Conservation (phyloP, 1,284 basidiomycete species). For the Trichosporon sp. region DNA sequence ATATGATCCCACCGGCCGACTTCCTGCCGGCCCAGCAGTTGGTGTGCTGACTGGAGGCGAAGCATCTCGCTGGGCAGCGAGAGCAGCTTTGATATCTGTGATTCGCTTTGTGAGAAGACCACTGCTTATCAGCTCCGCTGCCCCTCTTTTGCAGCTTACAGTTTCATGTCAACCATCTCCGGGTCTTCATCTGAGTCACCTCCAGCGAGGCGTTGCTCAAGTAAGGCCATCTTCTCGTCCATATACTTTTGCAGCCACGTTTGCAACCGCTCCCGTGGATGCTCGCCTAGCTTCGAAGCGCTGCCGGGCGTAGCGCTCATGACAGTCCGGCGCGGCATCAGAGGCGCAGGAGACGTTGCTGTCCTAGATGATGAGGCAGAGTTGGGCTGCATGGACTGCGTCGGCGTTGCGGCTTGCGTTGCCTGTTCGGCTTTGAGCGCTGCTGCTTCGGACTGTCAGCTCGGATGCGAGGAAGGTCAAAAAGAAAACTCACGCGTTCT, state of each 20-base stretch:
- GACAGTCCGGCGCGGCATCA: not conserved
- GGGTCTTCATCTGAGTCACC: slow-evolving; percentile 31
- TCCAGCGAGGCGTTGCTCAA: slow-evolving; percentile 18
- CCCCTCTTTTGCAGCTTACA: slow-evolving; percentile 23
- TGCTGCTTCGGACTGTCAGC: not conserved
- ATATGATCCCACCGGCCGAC: not conserved
- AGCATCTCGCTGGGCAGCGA: slow-evolving; percentile 16
- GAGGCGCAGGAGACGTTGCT: not conserved
- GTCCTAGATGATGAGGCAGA: not conserved
- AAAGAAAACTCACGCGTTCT: not conserved
- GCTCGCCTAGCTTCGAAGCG: slow-evolving; percentile 7
- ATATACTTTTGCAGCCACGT: slow-evolving; percentile 32
- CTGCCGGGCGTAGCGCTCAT: not conserved
- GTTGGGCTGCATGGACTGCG: not conserved
- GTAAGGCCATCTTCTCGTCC: slow-evolving; percentile 27
- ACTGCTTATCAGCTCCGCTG: slow-evolving; percentile 11
- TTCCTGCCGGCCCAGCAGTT: not conserved
- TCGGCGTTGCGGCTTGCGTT: not conserved
- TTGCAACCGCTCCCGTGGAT: slow-evolving; percentile 27
- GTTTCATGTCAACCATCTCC: slow-evolving; percentile 29
- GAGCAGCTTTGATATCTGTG: slow-evolving; percentile 32
- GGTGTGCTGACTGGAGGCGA: slow-evolving; percentile 1
- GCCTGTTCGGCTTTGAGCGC: not conserved
- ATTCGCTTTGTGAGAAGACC: slow-evolving; percentile 29
- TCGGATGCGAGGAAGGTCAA: not conserved